Percentiles rank a stretch among this genome's conserved stretches.
Conservation (phyloP, 768 basidiomycete genomes). For the Austroboletus festivus region DNA sequence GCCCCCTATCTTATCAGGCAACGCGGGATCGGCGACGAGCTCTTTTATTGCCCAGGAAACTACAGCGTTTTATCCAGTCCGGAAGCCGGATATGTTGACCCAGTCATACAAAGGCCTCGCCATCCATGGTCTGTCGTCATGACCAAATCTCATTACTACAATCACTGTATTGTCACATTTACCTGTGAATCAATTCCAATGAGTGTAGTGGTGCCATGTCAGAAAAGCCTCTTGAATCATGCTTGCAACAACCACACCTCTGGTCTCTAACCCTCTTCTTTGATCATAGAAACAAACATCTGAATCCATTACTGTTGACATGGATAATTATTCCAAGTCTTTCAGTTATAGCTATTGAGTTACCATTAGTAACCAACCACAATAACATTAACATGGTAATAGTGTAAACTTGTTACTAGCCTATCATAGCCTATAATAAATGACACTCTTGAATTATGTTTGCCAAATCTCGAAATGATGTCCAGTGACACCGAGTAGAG, state of each 20-base stretch:
- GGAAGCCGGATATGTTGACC: slow-evolving; percentile 1
- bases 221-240: slow-evolving; percentile 12
- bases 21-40: neutral
- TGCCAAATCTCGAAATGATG: neutral
- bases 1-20: neutral
- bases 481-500: neutral
- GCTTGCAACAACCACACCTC: slow-evolving; percentile 4
- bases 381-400: too few relatives aligned
- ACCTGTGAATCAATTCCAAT: too few relatives aligned
- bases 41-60: neutral
- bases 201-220: neutral
- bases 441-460: neutral
- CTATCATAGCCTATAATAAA: too few relatives aligned
- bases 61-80: neutral
- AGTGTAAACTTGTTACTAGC: too few relatives aligned
- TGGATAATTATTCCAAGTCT: too few relatives aligned
- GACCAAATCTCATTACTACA: neutral
- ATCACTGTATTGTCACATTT: neutral
- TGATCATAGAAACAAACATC: neutral
- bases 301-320: too few relatives aligned
- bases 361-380: too few relatives aligned
- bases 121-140: slow-evolving; percentile 5
- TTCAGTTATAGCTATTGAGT: too few relatives aligned
- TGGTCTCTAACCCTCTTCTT: neutral
- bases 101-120: slow-evolving; percentile 11